These are phyloP conservation scores for Xylaria cubensis DNA, from an alignment of 495 filamentous ascomycete genomes.

Conservation along the genomic window DNA sequence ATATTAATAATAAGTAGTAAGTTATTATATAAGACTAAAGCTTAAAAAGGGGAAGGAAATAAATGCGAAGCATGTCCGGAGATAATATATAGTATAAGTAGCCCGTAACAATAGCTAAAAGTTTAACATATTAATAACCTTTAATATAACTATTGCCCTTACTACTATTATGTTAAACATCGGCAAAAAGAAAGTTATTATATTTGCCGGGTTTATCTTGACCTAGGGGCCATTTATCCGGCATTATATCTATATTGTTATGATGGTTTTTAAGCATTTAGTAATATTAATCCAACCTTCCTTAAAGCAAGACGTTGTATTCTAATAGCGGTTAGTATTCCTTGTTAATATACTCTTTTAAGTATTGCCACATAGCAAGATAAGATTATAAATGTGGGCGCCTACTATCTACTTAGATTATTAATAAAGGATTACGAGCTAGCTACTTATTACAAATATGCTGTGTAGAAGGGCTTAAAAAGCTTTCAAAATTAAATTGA, in stretches of 20 bases:
- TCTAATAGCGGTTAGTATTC: background rate
- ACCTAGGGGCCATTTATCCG: background rate
- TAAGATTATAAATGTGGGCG: conserved; percentile 1
- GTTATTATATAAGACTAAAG: too few species aligned
- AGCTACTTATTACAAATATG: background rate
- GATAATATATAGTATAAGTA: too few species aligned
- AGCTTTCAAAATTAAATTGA: background rate
- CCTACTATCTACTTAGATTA: conserved; percentile 1
- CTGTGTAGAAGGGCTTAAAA: background rate
- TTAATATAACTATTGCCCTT: background rate
- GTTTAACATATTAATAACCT: background rate
- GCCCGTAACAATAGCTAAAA: too few species aligned
- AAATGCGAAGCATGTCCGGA: too few species aligned
- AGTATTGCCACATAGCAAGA: background rate
- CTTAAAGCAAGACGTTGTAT: background rate
- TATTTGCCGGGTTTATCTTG: background rate
- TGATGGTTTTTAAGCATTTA: background rate
- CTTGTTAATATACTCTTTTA: background rate
- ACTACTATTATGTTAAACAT: background rate
- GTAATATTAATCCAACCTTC: background rate
- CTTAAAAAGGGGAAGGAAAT: too few species aligned
- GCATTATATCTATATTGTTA: background rate
- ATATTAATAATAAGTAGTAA: too few species aligned
- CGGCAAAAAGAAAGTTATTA: background rate
- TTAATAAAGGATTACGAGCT: background rate